Conservation (phyloP, 2,329 filamentous ascomycete species). For the Diaporthe vaccinii region DNA sequence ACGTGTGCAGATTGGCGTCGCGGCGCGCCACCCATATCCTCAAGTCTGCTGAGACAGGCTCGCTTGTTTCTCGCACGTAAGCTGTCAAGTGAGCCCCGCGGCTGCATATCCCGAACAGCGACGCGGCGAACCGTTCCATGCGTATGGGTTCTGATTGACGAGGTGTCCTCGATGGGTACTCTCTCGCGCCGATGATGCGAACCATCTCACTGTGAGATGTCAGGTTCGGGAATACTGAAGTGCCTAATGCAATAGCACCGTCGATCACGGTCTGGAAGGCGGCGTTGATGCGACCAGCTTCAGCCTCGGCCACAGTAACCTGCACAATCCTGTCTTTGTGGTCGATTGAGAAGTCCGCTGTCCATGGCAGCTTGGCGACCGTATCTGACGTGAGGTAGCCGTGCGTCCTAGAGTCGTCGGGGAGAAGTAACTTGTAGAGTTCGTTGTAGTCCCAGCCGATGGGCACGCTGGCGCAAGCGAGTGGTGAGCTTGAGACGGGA, state of each 20-base stretch:
- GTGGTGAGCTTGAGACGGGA: not conserved
- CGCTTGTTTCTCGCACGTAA: slow-evolving; percentile 56
- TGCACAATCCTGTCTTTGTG: slow-evolving; percentile 51
- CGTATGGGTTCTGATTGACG: not conserved
- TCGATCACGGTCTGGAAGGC: slow-evolving; percentile 58
- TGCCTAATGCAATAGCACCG: slow-evolving; percentile 50
- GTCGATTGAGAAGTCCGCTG: slow-evolving; percentile 53
- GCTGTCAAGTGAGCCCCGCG: slow-evolving; percentile 78
- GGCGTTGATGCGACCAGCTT: slow-evolving; percentile 47
- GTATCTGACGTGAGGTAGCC: slow-evolving; percentile 47
- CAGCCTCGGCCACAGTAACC: slow-evolving; percentile 42
- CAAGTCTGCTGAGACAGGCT: slow-evolving; percentile 48
- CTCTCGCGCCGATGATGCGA: slow-evolving; percentile 53
- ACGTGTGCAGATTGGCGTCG: slow-evolving; percentile 76
- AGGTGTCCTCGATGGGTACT: not conserved
- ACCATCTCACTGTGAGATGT: slow-evolving; percentile 59
- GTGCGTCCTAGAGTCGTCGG: slow-evolving; percentile 46
- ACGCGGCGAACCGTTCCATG: slow-evolving; percentile 73
- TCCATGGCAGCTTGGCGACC: slow-evolving; percentile 51
- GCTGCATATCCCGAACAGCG: slow-evolving; percentile 76
- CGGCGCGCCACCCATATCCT: slow-evolving; percentile 81
- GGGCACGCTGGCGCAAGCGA: slow-evolving; percentile 46
- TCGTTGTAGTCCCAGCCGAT: slow-evolving; percentile 44
- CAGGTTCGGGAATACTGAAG: slow-evolving; percentile 53
- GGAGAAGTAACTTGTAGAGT: slow-evolving; percentile 46